Evolutionary conservation across 495 filamentous ascomycete species (phyloP).

Genomic region (Halenospora varia): DNA sequence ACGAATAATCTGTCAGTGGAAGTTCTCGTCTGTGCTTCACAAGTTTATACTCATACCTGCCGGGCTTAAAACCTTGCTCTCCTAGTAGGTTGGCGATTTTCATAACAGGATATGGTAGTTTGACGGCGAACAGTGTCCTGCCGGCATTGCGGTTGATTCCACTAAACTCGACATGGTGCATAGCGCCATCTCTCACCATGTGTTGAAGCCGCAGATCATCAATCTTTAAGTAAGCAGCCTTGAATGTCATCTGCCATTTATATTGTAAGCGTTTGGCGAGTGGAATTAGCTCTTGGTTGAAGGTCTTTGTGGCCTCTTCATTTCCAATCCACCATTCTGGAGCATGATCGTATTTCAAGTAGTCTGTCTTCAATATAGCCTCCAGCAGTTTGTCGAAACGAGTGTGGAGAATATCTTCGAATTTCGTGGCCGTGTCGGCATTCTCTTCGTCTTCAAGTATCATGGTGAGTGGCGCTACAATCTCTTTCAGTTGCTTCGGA

Average conservation of each 20-base stretch:
- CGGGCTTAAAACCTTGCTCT: slow-evolving; percentile 21
- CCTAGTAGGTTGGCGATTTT: not conserved
- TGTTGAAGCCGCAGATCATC: slow-evolving; percentile 33
- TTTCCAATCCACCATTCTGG: not conserved
- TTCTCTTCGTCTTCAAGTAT: slow-evolving; percentile 7
- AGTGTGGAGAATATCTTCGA: not conserved
- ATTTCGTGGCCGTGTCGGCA: not conserved
- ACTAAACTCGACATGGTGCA: slow-evolving; percentile 32
- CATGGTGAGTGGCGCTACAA: slow-evolving; percentile 12
- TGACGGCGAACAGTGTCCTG: slow-evolving; percentile 26
- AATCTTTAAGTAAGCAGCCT: slow-evolving; percentile 34
- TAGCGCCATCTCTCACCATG: slow-evolving; percentile 27
- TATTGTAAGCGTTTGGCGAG: slow-evolving; percentile 25
- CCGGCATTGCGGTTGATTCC: slow-evolving; percentile 15
- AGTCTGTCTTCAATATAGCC: slow-evolving; percentile 22
- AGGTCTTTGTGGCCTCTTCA: not conserved
- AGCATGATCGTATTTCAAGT: not conserved
- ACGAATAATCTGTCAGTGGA: too few relatives aligned
- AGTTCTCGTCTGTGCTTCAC: too few relatives aligned
- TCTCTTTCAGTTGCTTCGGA: not conserved
- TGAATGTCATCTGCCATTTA: slow-evolving; percentile 35
- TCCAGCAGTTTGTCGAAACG: slow-evolving; percentile 30
- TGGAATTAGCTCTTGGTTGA: not conserved
- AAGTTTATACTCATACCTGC: too few relatives aligned
- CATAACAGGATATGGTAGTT: not conserved